phyloP scores from a whole-genome alignment of 257 asterid species.

The Verbascum thapsus region DNA sequence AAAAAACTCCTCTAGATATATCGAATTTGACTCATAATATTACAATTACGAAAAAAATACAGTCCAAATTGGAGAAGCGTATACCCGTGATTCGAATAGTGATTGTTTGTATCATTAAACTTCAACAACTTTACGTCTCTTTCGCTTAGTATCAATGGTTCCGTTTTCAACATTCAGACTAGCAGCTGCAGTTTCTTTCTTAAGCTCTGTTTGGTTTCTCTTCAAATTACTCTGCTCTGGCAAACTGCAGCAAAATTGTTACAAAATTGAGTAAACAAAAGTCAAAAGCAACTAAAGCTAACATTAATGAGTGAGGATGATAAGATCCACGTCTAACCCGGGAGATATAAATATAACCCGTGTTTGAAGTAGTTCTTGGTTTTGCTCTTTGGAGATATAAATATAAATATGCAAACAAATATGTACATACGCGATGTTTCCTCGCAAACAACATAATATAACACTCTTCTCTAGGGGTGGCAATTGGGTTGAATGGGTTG shows the following conservation, averaged over 20 bases:
- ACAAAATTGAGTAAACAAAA: not conserved
- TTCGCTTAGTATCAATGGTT: constrained; percentile 22
- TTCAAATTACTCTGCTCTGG: constrained; percentile 34
- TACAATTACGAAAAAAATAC: not conserved
- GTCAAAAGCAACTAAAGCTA: not conserved
- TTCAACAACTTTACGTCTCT: constrained; percentile 4
- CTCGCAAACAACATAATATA: too few relatives aligned
- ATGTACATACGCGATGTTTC: too few relatives aligned
- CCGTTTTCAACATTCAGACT: constrained; percentile 36
- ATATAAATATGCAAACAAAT: too few relatives aligned
- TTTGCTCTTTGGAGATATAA: too few relatives aligned
- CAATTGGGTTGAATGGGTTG: too few relatives aligned
- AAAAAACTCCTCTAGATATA: constrained; percentile 16
- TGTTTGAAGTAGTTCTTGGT: too few relatives aligned
- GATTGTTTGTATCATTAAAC: constrained; percentile 22
- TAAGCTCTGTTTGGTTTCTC: constrained; percentile 40
- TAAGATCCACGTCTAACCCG: too few relatives aligned
- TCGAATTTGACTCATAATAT: not conserved
- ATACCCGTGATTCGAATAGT: constrained; percentile 21
- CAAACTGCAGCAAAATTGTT: constrained; percentile 41
- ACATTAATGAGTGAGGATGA: too few relatives aligned
- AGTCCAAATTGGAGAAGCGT: constrained; percentile 3
- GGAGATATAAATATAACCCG: too few relatives aligned
- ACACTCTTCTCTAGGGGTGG: too few relatives aligned
- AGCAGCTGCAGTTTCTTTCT: constrained; percentile 31